Conservation (phyloP, 129 eudicot genomes). For the Helianthus tuberosus region DNA sequence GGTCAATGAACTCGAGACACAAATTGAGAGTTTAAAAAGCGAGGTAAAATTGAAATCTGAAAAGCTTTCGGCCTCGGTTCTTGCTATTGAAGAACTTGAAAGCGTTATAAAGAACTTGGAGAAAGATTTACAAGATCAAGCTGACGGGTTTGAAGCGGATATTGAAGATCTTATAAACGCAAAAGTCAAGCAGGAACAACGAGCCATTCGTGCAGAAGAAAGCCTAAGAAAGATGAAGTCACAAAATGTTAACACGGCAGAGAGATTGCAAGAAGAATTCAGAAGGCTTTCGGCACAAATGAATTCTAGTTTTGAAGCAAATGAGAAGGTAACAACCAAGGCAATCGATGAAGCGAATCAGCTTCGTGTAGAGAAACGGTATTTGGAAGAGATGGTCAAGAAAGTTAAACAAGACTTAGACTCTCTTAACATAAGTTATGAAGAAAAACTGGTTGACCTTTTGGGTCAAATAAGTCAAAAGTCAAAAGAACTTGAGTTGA, state of each 20-base stretch:
- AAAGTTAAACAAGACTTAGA: slow-evolving; percentile 58
- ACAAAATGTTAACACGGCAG: slow-evolving; percentile 75
- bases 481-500: slow-evolving; percentile 43
- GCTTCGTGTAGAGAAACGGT: slow-evolving; percentile 61
- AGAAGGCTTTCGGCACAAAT: slow-evolving; percentile 77
- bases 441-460: slow-evolving; percentile 55
- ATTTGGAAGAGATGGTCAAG: slow-evolving; percentile 58
- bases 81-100: slow-evolving; percentile 53
- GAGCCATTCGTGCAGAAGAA: slow-evolving; percentile 84
- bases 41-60: slow-evolving; percentile 48
- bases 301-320: slow-evolving; percentile 77
- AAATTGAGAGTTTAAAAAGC: slow-evolving; percentile 49
- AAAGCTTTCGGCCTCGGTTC: slow-evolving; percentile 47
- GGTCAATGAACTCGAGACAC: slow-evolving; percentile 56
- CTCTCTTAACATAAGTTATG: slow-evolving; percentile 38
- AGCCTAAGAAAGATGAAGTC: slow-evolving; percentile 59
- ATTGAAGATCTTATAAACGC: slow-evolving; percentile 65
- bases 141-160: slow-evolving; percentile 73
- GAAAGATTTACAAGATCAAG: slow-evolving; percentile 76
- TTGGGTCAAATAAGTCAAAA: slow-evolving; percentile 40
- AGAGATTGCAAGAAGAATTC: slow-evolving; percentile 84
- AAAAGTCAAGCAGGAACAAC: slow-evolving; percentile 83
- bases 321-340: slow-evolving; percentile 73
- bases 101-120: slow-evolving; percentile 59
- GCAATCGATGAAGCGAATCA: slow-evolving; percentile 75